phyloP scores from a whole-genome alignment of 176 grass and related monocot species.

The Lolium perenne region DNA sequence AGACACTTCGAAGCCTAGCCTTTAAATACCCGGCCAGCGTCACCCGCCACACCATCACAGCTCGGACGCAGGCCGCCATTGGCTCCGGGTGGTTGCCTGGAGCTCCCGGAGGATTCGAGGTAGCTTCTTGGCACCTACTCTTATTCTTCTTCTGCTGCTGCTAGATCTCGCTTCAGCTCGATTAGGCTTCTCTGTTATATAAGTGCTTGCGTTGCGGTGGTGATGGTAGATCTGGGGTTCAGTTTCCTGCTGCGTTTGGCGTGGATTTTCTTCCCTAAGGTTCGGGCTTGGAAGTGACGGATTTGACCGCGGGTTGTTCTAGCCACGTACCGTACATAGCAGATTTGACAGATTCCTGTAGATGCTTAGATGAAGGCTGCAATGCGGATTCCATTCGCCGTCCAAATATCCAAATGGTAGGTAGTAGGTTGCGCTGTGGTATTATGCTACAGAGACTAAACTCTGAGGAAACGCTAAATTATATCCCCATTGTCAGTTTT shows the following conservation, averaged over 20 bases:
- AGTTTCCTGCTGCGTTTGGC: not conserved
- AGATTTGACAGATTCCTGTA: not conserved
- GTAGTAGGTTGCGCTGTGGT: not conserved
- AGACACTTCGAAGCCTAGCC: constrained; percentile 38
- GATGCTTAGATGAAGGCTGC: no score
- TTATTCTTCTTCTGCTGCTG: not conserved
- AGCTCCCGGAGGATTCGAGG: constrained; percentile 26
- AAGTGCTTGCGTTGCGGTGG: not conserved
- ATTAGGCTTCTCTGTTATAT: not conserved
- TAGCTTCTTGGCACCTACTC: constrained; percentile 29
- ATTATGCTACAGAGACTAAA: no score
- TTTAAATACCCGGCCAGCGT: constrained; percentile 32
- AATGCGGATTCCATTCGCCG: no score
- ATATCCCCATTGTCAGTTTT: not conserved
- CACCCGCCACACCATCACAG: not conserved
- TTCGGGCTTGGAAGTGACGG: not conserved
- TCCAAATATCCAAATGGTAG: no score
- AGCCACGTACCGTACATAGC: not conserved
- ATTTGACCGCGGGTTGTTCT: not conserved
- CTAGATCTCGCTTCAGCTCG: constrained; percentile 22
- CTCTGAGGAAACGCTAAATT: not conserved
- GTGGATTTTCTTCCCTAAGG: not conserved
- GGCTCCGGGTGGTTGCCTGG: not conserved
- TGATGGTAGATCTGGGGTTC: constrained; percentile 8
- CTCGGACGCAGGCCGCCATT: not conserved